A percentile compares a stretch with the other conserved stretches of the same genome.
phyloP scores from a whole-genome alignment of 2,329 filamentous ascomycete genomes.

The Cercospora canescens region DNA sequence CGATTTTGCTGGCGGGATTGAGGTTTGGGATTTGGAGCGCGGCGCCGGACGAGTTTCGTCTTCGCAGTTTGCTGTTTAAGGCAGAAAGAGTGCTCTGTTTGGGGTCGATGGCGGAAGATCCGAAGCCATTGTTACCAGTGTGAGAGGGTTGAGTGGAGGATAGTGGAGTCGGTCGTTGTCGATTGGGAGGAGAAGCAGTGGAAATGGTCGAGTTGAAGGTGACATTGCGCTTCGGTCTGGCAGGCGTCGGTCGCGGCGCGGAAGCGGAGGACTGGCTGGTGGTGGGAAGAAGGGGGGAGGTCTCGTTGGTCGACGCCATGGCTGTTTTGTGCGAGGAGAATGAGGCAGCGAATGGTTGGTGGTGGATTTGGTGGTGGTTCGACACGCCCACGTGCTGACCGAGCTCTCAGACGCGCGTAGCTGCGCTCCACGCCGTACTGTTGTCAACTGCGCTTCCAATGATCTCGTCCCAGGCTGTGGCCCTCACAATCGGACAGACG shows the following conservation, averaged over 20 bases:
- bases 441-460: background rate
- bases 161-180: constrained; percentile 27
- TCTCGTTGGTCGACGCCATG: constrained; percentile 19
- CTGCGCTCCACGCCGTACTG: background rate
- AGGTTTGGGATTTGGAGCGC: constrained; percentile 47
- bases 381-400: background rate
- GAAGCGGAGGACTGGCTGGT: constrained; percentile 12
- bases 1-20: constrained; percentile 68
- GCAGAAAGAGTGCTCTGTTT: constrained; percentile 68
- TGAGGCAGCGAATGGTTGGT: constrained; percentile 4
- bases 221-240: constrained; percentile 62
- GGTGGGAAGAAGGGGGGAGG: constrained; percentile 26
- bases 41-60: constrained; percentile 79
- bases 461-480: too few species aligned
- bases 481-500: background rate
- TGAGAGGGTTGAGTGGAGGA: constrained; percentile 33
- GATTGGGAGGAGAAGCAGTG: constrained; percentile 44
- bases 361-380: background rate
- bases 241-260: constrained; percentile 23
- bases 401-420: background rate
- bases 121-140: constrained; percentile 26
- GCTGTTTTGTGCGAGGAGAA: background rate
- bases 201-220: constrained; percentile 70
- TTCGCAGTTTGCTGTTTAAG: constrained; percentile 82
- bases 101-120: constrained; percentile 37